A percentile compares a stretch with the other conserved stretches of the same genome.
These are phyloP conservation scores for Elsinoe necatrix DNA, from an alignment of 2,329 filamentous ascomycete species.

Conservation along the genomic window DNA sequence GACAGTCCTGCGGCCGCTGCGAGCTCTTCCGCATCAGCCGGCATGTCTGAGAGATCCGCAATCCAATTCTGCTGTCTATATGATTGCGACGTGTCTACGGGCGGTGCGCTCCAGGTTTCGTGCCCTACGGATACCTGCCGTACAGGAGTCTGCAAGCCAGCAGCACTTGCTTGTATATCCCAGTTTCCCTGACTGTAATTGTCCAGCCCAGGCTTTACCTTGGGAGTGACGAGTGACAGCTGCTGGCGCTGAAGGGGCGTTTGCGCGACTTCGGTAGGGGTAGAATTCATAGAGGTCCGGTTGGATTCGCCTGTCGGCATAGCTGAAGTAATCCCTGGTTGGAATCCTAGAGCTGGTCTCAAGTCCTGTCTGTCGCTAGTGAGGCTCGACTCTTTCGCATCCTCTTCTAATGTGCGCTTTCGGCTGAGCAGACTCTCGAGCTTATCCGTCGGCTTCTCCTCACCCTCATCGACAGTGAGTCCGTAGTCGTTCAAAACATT, in stretches of 20 bases:
- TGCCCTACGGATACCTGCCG: background rate
- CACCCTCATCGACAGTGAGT: slow-evolving; percentile 48
- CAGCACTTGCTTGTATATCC: background rate
- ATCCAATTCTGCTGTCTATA: background rate
- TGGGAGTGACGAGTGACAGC: background rate
- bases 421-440: slow-evolving; percentile 16
- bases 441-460: slow-evolving; percentile 21
- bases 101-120: background rate
- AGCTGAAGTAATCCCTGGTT: background rate
- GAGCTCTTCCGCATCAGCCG: background rate
- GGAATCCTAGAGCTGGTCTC: background rate
- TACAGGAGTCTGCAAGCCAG: background rate
- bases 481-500: slow-evolving; percentile 51
- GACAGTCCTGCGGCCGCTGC: slow-evolving; percentile 1
- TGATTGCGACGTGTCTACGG: background rate
- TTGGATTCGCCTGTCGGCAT: background rate
- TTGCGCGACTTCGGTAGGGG: background rate
- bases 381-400: slow-evolving; percentile 4
- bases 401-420: slow-evolving; percentile 15
- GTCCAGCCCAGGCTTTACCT: background rate
- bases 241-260: background rate
- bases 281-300: background rate
- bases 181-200: background rate
- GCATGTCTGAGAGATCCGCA: background rate
- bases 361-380: background rate